phyloP scores from a whole-genome alignment of 2,329 filamentous ascomycete species.

The Colletotrichum navitas region DNA sequence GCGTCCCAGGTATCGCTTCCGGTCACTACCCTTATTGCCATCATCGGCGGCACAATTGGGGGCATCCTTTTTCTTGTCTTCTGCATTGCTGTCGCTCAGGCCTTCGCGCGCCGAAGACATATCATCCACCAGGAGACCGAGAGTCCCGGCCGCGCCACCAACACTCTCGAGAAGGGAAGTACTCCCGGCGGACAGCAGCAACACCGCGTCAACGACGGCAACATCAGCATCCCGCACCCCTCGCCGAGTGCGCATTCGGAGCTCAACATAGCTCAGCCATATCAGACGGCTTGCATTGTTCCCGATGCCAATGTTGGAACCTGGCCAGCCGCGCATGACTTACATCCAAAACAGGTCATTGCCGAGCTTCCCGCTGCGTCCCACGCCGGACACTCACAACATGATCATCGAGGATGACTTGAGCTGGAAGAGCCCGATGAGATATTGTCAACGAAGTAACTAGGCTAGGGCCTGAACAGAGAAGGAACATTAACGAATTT shows the following conservation, averaged over 20 bases:
- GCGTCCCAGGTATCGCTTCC: not conserved
- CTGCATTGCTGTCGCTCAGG: not conserved
- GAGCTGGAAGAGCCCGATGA: not conserved
- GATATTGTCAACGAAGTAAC: not conserved
- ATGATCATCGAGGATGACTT: slow-evolving; percentile 4
- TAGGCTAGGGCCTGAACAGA: not conserved
- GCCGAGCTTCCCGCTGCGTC: slow-evolving; percentile 9
- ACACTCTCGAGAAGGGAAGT: not conserved
- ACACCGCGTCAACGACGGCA: not conserved
- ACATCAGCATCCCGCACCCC: not conserved
- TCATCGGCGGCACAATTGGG: not conserved
- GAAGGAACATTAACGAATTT: not conserved
- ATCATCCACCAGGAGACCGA: not conserved
- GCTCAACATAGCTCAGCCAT: not conserved
- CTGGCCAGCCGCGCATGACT: not conserved
- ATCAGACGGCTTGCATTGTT: not conserved
- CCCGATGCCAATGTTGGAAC: not conserved
- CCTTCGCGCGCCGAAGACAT: slow-evolving; percentile 11
- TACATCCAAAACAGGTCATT: not conserved
- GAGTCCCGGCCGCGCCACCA: not conserved
- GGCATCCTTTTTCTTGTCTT: not conserved
- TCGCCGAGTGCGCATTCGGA: not conserved
- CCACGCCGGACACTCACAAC: not conserved
- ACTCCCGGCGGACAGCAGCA: not conserved
- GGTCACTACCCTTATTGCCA: slow-evolving; percentile 2